Percentiles rank a stretch among this genome's conserved stretches.
Conservation (phyloP, 306 rosid genomes). For the Quercus dentata region DNA sequence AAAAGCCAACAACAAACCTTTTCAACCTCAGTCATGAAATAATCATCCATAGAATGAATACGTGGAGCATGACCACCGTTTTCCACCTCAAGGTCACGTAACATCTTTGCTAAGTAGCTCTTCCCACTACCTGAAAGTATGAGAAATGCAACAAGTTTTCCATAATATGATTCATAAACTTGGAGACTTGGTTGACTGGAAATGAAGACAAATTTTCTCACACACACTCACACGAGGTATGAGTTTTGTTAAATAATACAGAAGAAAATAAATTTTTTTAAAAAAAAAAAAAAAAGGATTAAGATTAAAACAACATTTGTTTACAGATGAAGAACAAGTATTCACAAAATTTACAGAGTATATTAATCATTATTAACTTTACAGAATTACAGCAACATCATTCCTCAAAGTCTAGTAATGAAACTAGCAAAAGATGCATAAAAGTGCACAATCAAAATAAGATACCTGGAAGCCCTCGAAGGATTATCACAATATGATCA, state of each 20-base stretch:
- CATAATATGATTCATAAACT: slow-evolving; percentile 14
- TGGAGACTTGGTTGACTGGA: not conserved
- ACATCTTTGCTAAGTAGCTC: slow-evolving; percentile 94
- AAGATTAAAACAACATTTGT: too few species aligned
- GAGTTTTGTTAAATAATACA: not conserved
- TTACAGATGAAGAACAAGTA: too few species aligned
- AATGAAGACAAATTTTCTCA: not conserved
- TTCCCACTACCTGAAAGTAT: slow-evolving; percentile 80
- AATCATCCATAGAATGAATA: slow-evolving; percentile 96
- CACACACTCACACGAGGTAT: not conserved
- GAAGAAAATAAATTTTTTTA: too few species aligned
- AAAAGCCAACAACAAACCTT: slow-evolving; percentile 48
- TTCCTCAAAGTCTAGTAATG: slow-evolving; percentile 1
- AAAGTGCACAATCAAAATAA: not conserved
- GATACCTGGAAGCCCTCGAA: slow-evolving; percentile 95
- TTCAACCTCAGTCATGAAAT: slow-evolving; percentile 96
- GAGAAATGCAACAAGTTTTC: slow-evolving; percentile 13
- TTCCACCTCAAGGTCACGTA: slow-evolving; percentile 92
- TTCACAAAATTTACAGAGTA: too few species aligned
- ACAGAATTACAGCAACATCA: not conserved
- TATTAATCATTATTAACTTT: not conserved
- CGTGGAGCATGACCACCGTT: slow-evolving; percentile 89
- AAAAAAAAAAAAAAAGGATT: too few species aligned
- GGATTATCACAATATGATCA: slow-evolving; percentile 81
- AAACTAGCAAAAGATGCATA: not conserved